Base-by-base conservation (phyloP, 78 protist genomes). In the Dictyostelium firmibasis region DNA sequence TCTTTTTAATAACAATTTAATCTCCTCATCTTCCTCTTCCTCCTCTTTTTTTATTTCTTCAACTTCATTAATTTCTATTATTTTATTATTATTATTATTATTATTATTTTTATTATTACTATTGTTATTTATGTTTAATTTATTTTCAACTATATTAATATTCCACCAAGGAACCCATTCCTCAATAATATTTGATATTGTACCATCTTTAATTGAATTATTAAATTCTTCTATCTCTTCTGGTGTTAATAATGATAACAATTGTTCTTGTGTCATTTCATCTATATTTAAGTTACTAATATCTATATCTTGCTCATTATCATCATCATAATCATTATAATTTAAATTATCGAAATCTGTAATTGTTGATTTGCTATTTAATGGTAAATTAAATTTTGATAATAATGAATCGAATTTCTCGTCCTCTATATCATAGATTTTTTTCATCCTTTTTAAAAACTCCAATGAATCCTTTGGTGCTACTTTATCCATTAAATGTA, bases 101-200 rank as follows among this genome's bases (percentile, higher is more conserved):
- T 64, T 64, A 25, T 25, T 25, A 25, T 23, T 60, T 23, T 20
- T 23, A 3, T 60, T 60, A 20, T 64, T 64, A 64, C 8, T 36
- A 7, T 23, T 77, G 4, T 41, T 41, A 41, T 44, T 25, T 18
- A 62, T 27, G 4, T 47, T 47, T 25, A 16, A 35, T 57, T 84
- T 72, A 13, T 50, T 64, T 10, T 27, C 33, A 25, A 10, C 29
- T 10, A 67, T 31, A 70, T 70, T 70, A 70, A 41, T 41, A 4
- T n/a, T 78, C 93, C 93, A 87, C 93, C 93, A 87, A 14, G 93
- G 93, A 41, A 50, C 14, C 93, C 93, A 87, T 13, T 50, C 33
- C 1, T 76, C 86, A 7, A 87, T 25, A 11, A 41, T 36, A 20
- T 62, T 50, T 29, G 93, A 76, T 2, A 87, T 87, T 2, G 93